These are phyloP conservation scores for Acephala macrosclerotiorum DNA, from an alignment of 2,329 filamentous ascomycete species.

Conservation along the genomic window DNA sequence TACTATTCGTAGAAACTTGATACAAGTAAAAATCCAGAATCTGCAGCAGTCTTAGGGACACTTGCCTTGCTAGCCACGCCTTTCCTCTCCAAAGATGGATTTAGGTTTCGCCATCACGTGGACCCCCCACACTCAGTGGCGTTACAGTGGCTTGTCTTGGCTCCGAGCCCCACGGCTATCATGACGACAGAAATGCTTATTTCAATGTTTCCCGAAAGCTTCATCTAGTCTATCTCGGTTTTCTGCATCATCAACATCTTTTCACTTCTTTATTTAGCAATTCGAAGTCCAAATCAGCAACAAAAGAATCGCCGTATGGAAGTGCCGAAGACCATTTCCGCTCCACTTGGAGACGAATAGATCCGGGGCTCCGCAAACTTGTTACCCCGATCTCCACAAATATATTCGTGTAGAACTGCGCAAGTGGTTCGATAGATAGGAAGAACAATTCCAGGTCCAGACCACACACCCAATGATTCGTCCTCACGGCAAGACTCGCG, in stretches of 20 bases:
- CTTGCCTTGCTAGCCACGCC: background rate
- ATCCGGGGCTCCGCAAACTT: constrained; percentile 11
- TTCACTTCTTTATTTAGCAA: background rate
- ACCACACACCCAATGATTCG: background rate
- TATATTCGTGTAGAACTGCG: background rate
- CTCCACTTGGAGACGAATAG: background rate
- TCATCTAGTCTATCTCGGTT: background rate
- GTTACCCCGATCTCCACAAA: constrained; percentile 1
- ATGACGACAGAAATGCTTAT: constrained; percentile 6
- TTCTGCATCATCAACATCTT: background rate
- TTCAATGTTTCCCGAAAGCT: background rate
- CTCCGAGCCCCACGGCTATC: background rate
- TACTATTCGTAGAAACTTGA: no score
- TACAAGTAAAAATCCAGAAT: no score
- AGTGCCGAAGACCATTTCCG: background rate
- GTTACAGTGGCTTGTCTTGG: background rate
- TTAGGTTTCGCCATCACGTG: background rate
- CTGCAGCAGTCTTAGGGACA: background rate
- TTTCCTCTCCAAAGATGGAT: background rate
- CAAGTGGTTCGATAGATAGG: background rate
- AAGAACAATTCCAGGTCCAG: constrained; percentile 7
- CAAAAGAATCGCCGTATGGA: background rate
- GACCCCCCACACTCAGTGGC: background rate
- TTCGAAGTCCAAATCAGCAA: background rate
- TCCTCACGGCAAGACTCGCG: background rate